A percentile compares a stretch with the other conserved stretches of the same genome.
Evolutionary conservation across 805 yeast genomes (phyloP).

Genomic region (Saitoella complicata): DNA sequence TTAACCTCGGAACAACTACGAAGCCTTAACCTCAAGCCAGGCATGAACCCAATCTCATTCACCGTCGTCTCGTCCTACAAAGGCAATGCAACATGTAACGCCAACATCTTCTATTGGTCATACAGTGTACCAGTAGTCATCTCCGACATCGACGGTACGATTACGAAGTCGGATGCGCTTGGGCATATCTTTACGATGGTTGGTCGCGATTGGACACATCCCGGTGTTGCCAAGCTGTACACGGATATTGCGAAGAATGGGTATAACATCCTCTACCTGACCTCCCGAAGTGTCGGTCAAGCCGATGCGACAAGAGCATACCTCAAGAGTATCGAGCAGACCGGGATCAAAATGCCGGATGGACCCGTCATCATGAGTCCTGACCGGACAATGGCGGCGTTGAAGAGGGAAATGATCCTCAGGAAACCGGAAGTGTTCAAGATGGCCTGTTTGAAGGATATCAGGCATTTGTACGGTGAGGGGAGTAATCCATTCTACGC

Average conservation of each 20-base stretch:
- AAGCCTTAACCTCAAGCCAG: slow-evolving; percentile 54
- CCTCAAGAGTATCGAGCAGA: slow-evolving; percentile 61
- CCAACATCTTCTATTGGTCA: slow-evolving; percentile 73
- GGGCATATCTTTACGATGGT: slow-evolving; percentile 89
- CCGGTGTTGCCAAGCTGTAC: slow-evolving; percentile 83
- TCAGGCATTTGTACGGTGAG: slow-evolving; percentile 51
- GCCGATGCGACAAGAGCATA: slow-evolving; percentile 85
- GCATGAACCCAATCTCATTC: slow-evolving; percentile 64
- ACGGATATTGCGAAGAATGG: slow-evolving; percentile 79
- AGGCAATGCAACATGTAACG: slow-evolving; percentile 59
- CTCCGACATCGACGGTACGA: slow-evolving; percentile 95
- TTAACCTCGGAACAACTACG: slow-evolving; percentile 80
- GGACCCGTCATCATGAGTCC: slow-evolving; percentile 96
- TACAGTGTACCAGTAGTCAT: slow-evolving; percentile 77
- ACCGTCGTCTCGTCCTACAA: slow-evolving; percentile 40
- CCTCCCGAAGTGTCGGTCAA: slow-evolving; percentile 90
- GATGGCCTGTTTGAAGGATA: slow-evolving; percentile 88
- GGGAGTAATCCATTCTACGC: slow-evolving; percentile 73
- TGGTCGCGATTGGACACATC: slow-evolving; percentile 96
- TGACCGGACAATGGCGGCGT: slow-evolving; percentile 90
- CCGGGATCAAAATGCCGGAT: slow-evolving; percentile 44
- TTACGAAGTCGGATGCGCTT: slow-evolving; percentile 91
- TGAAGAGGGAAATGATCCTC: slow-evolving; percentile 76
- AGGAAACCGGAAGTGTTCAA: slow-evolving; percentile 97
- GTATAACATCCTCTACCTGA: slow-evolving; percentile 80